A percentile compares a stretch with the other conserved stretches of the same genome.
phyloP scores from a whole-genome alignment of 1,284 basidiomycete species.

The Boletellus sp. region DNA sequence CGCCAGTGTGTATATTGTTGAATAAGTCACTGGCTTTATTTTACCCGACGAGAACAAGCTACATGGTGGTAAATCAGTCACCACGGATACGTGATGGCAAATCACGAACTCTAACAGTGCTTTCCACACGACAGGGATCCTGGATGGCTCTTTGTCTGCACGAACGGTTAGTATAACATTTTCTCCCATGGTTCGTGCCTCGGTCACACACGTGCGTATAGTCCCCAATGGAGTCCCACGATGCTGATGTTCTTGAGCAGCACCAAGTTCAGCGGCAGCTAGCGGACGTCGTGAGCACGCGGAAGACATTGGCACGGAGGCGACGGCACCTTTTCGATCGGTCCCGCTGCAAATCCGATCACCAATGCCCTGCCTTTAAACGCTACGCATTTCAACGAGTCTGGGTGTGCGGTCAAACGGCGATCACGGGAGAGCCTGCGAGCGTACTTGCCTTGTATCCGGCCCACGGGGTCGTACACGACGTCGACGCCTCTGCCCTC shows the following conservation, averaged over 20 bases:
- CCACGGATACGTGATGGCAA: not conserved
- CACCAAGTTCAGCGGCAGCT: slow-evolving; percentile 86
- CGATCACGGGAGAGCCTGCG: not conserved
- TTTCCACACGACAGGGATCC: slow-evolving; percentile 69
- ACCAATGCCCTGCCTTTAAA: slow-evolving; percentile 93
- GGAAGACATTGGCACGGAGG: not conserved
- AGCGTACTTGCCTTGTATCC: slow-evolving; percentile 54
- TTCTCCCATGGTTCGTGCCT: not conserved
- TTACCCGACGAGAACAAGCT: slow-evolving; percentile 68
- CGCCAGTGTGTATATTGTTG: slow-evolving; percentile 64
- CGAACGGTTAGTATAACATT: not conserved
- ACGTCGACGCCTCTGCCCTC: slow-evolving; percentile 83
- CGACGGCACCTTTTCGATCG: slow-evolving; percentile 78
- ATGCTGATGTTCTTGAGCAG: slow-evolving; percentile 85
- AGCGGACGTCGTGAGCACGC: slow-evolving; percentile 2
- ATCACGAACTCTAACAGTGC: slow-evolving; percentile 61
- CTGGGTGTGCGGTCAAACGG: slow-evolving; percentile 25
- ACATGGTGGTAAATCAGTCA: not conserved
- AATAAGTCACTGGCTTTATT: slow-evolving; percentile 72
- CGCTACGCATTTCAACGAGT: slow-evolving; percentile 85
- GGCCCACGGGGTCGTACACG: slow-evolving; percentile 87
- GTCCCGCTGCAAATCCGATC: slow-evolving; percentile 87
- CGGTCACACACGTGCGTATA: slow-evolving; percentile 59
- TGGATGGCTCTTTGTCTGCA: slow-evolving; percentile 65
- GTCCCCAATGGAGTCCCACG: slow-evolving; percentile 84